phyloP scores from a whole-genome alignment of 768 basidiomycete species.

The Leccinum aurantiacum region DNA sequence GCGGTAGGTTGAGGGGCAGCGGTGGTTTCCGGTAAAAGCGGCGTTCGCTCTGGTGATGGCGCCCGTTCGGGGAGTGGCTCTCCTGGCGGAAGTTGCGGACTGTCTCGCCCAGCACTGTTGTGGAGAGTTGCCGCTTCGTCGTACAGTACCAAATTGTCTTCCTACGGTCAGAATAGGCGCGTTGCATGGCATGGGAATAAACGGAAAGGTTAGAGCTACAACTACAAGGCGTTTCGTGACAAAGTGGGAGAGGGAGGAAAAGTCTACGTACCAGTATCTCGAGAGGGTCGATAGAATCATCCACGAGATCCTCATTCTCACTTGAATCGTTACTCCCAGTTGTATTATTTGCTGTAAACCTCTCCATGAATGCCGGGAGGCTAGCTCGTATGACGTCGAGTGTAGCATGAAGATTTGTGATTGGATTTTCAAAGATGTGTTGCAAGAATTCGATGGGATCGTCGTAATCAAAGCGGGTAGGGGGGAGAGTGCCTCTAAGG shows the following conservation, averaged over 20 bases:
- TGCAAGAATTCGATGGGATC: conserved; percentile 45
- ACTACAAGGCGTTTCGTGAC: conserved; percentile 30
- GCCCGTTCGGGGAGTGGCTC: conserved; percentile 3
- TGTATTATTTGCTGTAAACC: conserved; percentile 15
- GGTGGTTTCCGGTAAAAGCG: conserved; percentile 12
- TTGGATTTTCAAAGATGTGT: conserved; percentile 47
- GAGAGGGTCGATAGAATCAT: conserved; percentile 14
- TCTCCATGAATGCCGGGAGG: conserved; percentile 32
- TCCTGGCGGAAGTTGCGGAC: conserved; percentile 1
- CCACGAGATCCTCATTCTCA: conserved; percentile 29
- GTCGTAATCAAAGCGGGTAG: conserved; percentile 32
- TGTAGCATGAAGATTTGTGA: conserved; percentile 45
- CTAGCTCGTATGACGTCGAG: conserved; percentile 35
- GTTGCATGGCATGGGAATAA: conserved; percentile 16
- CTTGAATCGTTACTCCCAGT: conserved; percentile 32
- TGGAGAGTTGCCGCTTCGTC: conserved; percentile 3
- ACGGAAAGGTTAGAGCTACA: conserved; percentile 31
- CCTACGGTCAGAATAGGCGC: conserved; percentile 14
- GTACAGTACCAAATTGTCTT: conserved; percentile 8
- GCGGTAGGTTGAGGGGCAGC: conserved; percentile 1
- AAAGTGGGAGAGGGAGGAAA: conserved; percentile 20
- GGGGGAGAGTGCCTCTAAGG: conserved; percentile 22
- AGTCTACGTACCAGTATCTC: conserved; percentile 26
- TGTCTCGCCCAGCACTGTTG: not conserved
- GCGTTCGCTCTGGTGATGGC: not conserved